Base-by-base conservation (phyloP, 2,329 filamentous ascomycete species). In the Huntiella moniliformis region DNA sequence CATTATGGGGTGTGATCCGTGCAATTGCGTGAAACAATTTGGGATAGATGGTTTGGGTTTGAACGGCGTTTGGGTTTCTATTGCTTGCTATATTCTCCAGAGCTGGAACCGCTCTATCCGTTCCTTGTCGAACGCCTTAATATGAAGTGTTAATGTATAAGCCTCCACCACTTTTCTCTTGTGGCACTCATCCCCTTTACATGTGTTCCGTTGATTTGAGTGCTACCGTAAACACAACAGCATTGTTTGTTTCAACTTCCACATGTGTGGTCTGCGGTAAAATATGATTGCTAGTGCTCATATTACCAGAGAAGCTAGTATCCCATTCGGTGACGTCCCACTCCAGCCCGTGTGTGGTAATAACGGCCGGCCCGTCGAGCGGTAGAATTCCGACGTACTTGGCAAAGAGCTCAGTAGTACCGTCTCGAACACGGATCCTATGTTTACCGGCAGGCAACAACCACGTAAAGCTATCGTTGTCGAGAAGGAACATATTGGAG, bases 251-350 rank as follows among this genome's bases (percentile, higher is more conserved):
- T 56, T 71, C 62, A 33, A 88, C 63, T 52, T 73, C 68, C 16
- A 86, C 70, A 3, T 74, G 68, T 42, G 69, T 66, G 3, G 70
- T 73, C 40, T 65, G 65, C 0, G 70, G 70, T 50, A 70, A 53
- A 18, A 87, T 73, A 55, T 85, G 79, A 60, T 91, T 91, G 60
- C 82, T 91, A 48, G 83, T 88, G 58, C 82, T 87, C 49, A 88
- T 56, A 53, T 71, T 69, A 0, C 76, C 78, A 5, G 82, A 81
- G 57, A 91, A 81, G 55, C 73, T 67, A 1, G 82, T 94, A 52
- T 71, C 63, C 86, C 88, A 94, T 50, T 84, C 67, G 49, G 68
- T 58, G 1, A 98, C 82, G 61, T 98, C 86, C 91, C 91, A 98
- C 58, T 93, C 79, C 15, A 96, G 65, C 0, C 91, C 91, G 11